Evolutionary conservation across 1,139 yeast species (phyloP), one percentile per base, ranked within the genome.

Genomic region (Debaryomyces sp.): DNA sequence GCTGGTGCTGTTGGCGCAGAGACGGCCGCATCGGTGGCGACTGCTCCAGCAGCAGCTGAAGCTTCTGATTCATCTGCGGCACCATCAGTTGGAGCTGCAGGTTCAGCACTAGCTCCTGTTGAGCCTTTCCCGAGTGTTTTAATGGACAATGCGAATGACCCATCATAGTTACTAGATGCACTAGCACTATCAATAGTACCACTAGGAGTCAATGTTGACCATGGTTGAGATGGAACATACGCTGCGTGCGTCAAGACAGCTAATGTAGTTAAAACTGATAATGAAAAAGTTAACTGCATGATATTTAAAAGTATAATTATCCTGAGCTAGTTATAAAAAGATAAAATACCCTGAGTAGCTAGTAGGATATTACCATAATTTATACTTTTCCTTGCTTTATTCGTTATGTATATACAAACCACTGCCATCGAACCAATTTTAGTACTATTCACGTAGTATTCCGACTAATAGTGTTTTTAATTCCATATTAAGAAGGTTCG

Each of bases 181-280:
- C 63, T 53, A 36, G 54, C 60, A 43, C 62, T 54, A 35, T 53
- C 60, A 43, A 62, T 47, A 8, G 66, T 59, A 8, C 49, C 63
- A 15, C 58, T 46, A 5, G 70, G 68, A 9, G 69, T 64, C 52
- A 66, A 64, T 21, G 64, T 58, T 34, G 64, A 55, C 61, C 64
- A 66, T 35, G 58, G 46, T 17, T 57, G 57, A 5, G 61, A 50
- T 64, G 90, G 85, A 67, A 82, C 79, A 66, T 78, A 75, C 60
- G 89, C 85, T 63, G 92, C 82, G 63, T 82, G 51, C 51, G 85
- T 75, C 41, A 77, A 57, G 47, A 80, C 70, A 46, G 79, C 77
- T 48, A 83, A 61, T 38, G 69, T 55, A 17, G 64, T 56, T 33
- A 45, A 43, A 18, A 38, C 39, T 13, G 48, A 32, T 43, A 44